phyloP scores from a whole-genome alignment of 352 stramenopile genomes.

The Phytophthora tentaculata region DNA sequence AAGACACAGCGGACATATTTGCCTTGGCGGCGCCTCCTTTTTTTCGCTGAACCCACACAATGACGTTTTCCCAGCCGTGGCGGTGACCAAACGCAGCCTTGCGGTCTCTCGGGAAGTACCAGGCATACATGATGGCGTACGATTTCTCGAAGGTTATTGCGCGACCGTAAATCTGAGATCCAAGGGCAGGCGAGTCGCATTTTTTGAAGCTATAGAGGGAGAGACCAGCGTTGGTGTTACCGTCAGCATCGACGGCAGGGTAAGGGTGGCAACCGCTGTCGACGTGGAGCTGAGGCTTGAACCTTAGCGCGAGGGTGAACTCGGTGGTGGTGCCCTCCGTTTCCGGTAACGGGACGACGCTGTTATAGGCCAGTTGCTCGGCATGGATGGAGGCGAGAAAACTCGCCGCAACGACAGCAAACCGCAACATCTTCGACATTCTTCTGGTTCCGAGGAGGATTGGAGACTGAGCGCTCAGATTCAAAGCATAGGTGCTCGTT shows the following conservation, averaged over 20 bases:
- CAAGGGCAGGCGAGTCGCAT: constrained; percentile 6
- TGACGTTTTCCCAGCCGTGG: constrained; percentile 19
- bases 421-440: not conserved
- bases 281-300: constrained; percentile 33
- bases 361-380: constrained; percentile 19
- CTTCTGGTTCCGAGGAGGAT: not conserved
- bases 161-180: constrained; percentile 30
- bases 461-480: not conserved
- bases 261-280: constrained; percentile 22
- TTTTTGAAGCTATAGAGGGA: constrained; percentile 12
- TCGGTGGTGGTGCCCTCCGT: constrained; percentile 14
- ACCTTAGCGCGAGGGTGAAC: constrained; percentile 17
- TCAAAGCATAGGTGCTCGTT: not conserved
- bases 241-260: constrained; percentile 17
- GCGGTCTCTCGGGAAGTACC: constrained; percentile 31
- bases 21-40: not conserved
- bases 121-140: constrained; percentile 31
- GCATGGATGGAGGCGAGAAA: constrained; percentile 10
- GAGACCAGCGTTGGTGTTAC: constrained; percentile 26
- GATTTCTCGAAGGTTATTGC: constrained; percentile 13
- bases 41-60: constrained; percentile 15
- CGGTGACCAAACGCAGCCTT: constrained; percentile 8
- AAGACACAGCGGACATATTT: constrained; percentile 2
- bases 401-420: not conserved
- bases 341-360: constrained; percentile 14